Conservation (phyloP, 768 basidiomycete genomes). For the Leccinum longicurvipes region DNA sequence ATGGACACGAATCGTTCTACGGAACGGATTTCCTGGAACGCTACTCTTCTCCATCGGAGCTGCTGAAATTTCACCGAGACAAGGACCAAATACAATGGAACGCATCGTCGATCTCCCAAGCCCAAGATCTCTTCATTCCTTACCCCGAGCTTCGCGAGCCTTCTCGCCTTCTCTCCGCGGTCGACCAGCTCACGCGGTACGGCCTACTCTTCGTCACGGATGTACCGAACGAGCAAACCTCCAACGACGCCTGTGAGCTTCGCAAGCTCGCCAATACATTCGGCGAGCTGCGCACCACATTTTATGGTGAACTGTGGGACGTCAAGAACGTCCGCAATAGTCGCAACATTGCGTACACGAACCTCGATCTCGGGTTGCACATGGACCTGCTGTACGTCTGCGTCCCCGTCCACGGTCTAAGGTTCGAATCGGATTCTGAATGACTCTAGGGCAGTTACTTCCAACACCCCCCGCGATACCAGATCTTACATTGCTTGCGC, state of each 20-base stretch:
- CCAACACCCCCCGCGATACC: conserved; percentile 86
- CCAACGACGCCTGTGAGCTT: conserved; percentile 62
- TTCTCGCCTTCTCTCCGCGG: conserved; percentile 49
- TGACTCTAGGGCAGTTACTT: conserved; percentile 62
- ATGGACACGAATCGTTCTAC: conserved; percentile 61
- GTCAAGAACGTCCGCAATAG: conserved; percentile 73
- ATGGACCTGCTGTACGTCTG: conserved; percentile 86
- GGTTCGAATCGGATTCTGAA: neutral
- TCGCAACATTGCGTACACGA: conserved; percentile 93
- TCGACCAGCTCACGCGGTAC: conserved; percentile 66
- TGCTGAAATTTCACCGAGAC: conserved; percentile 46
- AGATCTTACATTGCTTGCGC: conserved; percentile 86
- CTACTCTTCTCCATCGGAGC: conserved; percentile 38
- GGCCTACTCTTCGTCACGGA: conserved; percentile 72
- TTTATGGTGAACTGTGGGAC: conserved; percentile 89
- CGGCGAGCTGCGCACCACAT: conserved; percentile 78
- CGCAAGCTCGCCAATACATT: conserved; percentile 62
- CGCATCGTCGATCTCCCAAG: conserved; percentile 32
- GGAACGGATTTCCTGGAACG: conserved; percentile 44
- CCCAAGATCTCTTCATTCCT: conserved; percentile 47
- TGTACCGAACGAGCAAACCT: conserved; percentile 63
- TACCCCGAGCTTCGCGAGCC: conserved; percentile 51
- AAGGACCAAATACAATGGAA: conserved; percentile 44
- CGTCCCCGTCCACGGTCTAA: neutral
- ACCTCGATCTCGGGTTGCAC: conserved; percentile 82